Evolutionary conservation across 495 filamentous ascomycete genomes (phyloP), one percentile per base, ranked within the genome.

Genomic region (Podospora bellae-mahoneyi): DNA sequence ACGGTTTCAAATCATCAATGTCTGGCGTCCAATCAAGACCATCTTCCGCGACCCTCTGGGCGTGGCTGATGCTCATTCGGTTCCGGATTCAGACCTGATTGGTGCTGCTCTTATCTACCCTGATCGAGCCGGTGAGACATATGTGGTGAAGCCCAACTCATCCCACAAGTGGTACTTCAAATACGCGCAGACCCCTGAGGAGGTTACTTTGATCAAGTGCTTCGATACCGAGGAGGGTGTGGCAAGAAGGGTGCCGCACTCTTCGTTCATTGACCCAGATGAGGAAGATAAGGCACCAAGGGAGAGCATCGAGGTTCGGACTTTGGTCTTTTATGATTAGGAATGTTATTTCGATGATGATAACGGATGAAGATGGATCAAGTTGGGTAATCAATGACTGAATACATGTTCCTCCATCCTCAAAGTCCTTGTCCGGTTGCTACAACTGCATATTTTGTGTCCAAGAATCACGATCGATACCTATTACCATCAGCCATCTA

Each of bases 81-180:
- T 94, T 3, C 66, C 75, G 0, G 87, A 91, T 60, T 83, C 80
- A 2, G 92, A 95, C 71, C 78, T 97, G 0, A 85, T 94, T 4
- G 75, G 81, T 0, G 79, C 92, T 5, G 80, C 88, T 67, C 88
- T 94, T 62, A 84, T 93, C 65, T 94, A 94, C 77, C 90, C 91
- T 3, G 77, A 88, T 63, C 85, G 89, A 6, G 86, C 79, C 28
- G 92, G 92, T 10, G 91, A 92, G 82, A 94, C 91, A 2, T 87
- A 87, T 58, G 82, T 80, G 0, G 91, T 96, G 34, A 80, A 81
- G 66, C 84, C 85, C 44, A 85, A 85, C 65, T 71, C 78, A 13
- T 70, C 64, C 0, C 88, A 92, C 77, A 78, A 82, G 71, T 96
- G 92, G 91, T 87, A 86, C 74, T 97, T 95, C 78, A 90, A 90